Evolutionary conservation across 1,284 basidiomycete species (phyloP).

Genomic region (Cutaneotrichosporon cutaneum): DNA sequence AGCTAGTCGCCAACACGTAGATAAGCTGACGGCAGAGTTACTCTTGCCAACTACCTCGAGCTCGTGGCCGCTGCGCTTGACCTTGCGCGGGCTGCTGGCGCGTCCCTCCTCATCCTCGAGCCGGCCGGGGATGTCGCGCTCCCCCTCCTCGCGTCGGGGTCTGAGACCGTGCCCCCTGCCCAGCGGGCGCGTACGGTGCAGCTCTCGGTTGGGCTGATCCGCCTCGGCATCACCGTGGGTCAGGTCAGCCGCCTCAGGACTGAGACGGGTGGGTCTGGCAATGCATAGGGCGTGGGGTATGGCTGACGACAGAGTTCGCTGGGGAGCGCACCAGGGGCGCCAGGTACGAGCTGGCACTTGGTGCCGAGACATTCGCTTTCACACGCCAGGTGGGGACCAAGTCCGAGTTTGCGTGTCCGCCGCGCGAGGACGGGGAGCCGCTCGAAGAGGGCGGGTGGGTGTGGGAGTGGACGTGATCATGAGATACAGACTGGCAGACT

Average conservation of each 20-base stretch:
- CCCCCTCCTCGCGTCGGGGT: constrained; percentile 32
- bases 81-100: constrained; percentile 27
- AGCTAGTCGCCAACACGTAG: not conserved
- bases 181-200: constrained; percentile 29
- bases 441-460: constrained; percentile 6
- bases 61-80: constrained; percentile 32
- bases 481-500: not conserved
- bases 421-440: not conserved
- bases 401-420: constrained; percentile 13
- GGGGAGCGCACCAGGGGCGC: not conserved
- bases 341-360: constrained; percentile 3
- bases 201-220: constrained; percentile 30
- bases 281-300: not conserved
- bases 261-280: not conserved
- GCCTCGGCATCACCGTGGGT: constrained; percentile 26
- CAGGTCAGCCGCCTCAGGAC: not conserved
- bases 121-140: constrained; percentile 28
- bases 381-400: not conserved
- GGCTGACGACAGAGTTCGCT: not conserved
- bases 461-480: constrained; percentile 16
- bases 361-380: constrained; percentile 7
- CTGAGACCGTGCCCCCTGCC: constrained; percentile 19
- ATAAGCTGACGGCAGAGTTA: constrained; percentile 26
- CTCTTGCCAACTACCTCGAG: constrained; percentile 39
- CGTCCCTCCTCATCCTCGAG: constrained; percentile 40